phyloP scores from a whole-genome alignment of 2,329 filamentous ascomycete species.

The Cytospora piceicola region DNA sequence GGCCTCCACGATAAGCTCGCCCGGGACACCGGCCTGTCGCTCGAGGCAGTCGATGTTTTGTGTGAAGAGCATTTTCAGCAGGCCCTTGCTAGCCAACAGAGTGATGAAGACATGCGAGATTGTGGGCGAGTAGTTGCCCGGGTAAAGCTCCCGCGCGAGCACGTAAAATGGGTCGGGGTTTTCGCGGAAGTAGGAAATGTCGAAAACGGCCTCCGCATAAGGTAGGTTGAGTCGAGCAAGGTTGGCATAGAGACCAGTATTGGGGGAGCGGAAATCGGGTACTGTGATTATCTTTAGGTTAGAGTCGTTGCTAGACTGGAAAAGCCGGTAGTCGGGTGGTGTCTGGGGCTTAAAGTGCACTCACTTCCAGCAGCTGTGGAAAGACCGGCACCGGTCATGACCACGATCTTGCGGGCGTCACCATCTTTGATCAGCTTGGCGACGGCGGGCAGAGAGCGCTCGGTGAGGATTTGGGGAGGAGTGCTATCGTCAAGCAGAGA shows the following conservation, averaged over 20 bases:
- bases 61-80: constrained; percentile 86
- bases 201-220: constrained; percentile 90
- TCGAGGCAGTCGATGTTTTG: constrained; percentile 98
- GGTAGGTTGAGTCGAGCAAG: constrained; percentile 84
- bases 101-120: constrained; percentile 88
- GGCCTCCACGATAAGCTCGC: constrained; percentile 83
- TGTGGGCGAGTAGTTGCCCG: constrained; percentile 85
- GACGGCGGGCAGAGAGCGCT: constrained; percentile 72
- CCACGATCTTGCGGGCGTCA: constrained; percentile 71
- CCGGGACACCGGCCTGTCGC: constrained; percentile 80
- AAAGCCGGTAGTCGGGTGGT: no score
- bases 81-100: constrained; percentile 76
- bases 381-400: constrained; percentile 91
- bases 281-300: constrained; percentile 56
- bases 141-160: constrained; percentile 88
- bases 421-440: constrained; percentile 80
- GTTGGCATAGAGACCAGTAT: constrained; percentile 92
- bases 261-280: constrained; percentile 91
- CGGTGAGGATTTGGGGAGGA: constrained; percentile 66
- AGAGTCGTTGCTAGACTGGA: background rate
- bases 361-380: constrained; percentile 71
- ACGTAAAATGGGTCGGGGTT: constrained; percentile 92
- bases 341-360: constrained; percentile 33
- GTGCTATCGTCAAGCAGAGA: constrained; percentile 66
- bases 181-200: constrained; percentile 83